phyloP scores from a whole-genome alignment of 2,329 filamentous ascomycete species.

The Hirsutella thompsonii region DNA sequence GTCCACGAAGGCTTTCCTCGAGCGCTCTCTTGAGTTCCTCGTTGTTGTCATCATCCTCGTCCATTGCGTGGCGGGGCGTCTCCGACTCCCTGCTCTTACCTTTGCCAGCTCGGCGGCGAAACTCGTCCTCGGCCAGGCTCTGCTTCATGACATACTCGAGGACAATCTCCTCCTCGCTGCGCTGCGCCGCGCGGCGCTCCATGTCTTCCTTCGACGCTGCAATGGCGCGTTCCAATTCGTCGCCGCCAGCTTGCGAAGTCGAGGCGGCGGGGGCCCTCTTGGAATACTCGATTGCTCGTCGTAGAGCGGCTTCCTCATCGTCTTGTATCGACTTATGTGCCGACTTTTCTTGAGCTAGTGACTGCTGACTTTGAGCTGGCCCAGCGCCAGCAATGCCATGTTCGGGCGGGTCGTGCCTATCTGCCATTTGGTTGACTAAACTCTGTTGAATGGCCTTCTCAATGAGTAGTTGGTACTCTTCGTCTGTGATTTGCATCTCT shows the following conservation, averaged over 20 bases:
- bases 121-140: conserved; percentile 56
- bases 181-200: conserved; percentile 25
- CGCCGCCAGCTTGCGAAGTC: conserved; percentile 24
- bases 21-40: conserved; percentile 43
- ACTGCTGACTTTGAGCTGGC: not conserved
- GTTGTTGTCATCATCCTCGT: conserved; percentile 27
- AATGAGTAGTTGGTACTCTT: conserved; percentile 43
- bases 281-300: conserved; percentile 28
- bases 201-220: conserved; percentile 29
- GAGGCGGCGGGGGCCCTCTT: conserved; percentile 11
- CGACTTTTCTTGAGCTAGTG: not conserved
- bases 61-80: conserved; percentile 7
- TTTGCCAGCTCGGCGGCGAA: conserved; percentile 20
- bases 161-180: conserved; percentile 58
- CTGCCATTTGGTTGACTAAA: conserved; percentile 15
- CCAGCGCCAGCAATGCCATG: conserved; percentile 8
- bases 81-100: conserved; percentile 9
- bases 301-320: conserved; percentile 23
- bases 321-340: not conserved
- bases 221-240: conserved; percentile 32
- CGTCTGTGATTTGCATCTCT: conserved; percentile 36
- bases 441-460: conserved; percentile 44
- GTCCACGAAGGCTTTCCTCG: conserved; percentile 38
- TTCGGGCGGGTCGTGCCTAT: conserved; percentile 7
- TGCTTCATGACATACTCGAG: conserved; percentile 69